These are phyloP conservation scores for Syzygium oleosum DNA, from an alignment of 345 rosid species.

Conservation along the genomic window DNA sequence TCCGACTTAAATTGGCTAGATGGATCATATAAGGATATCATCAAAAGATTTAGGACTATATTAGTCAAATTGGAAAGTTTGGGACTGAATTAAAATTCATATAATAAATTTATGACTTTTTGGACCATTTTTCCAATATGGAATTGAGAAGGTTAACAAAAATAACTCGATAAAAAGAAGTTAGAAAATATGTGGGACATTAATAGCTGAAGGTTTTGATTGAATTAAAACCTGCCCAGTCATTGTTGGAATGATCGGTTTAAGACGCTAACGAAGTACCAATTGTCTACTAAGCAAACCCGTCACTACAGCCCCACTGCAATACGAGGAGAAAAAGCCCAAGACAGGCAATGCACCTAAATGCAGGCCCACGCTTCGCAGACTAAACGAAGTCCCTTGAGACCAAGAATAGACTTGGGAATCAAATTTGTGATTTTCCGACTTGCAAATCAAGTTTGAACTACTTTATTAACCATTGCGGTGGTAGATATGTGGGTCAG, in stretches of 20 bases:
- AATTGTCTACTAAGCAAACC: neutral
- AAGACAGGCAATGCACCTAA: neutral
- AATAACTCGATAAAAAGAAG: no score
- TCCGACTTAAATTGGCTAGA: neutral
- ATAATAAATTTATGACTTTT: neutral
- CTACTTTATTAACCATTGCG: rapidly evolving
- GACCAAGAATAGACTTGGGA: neutral
- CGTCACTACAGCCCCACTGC: neutral
- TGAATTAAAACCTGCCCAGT: neutral
- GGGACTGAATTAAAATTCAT: rapidly evolving
- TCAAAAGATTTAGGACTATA: neutral
- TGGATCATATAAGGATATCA: no score
- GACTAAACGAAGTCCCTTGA: neutral
- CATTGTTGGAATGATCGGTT: neutral
- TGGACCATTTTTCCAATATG: neutral
- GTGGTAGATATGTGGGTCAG: neutral
- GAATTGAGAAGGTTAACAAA: no score
- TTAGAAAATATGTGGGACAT: no score
- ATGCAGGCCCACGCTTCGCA: neutral
- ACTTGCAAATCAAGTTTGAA: neutral
- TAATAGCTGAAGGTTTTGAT: neutral
- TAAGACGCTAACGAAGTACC: neutral
- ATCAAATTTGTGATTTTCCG: no score
- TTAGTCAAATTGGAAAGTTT: neutral
- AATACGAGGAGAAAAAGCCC: no score